Percentiles rank a stretch among this genome's conserved stretches.
Evolutionary conservation across 1,284 basidiomycete genomes (phyloP).

Genomic region (Athelia sp.): DNA sequence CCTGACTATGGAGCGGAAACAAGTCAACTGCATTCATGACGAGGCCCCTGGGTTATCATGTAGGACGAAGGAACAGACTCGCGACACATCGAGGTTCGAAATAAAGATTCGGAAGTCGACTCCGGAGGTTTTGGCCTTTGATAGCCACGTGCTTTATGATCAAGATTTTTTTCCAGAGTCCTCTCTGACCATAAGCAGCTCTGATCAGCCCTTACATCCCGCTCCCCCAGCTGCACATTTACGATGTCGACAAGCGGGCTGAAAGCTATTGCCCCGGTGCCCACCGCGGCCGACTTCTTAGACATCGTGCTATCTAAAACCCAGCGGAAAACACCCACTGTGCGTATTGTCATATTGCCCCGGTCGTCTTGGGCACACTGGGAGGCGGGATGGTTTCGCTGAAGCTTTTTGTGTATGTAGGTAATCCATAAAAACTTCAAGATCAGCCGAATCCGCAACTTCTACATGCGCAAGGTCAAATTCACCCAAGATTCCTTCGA

Average conservation of each 20-base stretch:
- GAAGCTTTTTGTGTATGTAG: conserved; percentile 27
- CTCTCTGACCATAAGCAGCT: background rate
- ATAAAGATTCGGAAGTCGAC: no score
- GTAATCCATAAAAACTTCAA: conserved; percentile 99
- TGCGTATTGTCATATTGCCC: conserved; percentile 27
- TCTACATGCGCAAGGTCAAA: conserved; percentile 99
- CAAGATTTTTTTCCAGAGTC: no score
- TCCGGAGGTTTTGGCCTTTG: no score
- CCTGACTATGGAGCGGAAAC: no score
- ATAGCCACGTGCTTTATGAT: no score
- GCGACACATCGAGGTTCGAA: no score
- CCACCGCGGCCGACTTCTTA: conserved; percentile 91
- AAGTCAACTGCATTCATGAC: no score
- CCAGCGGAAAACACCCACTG: conserved; percentile 95
- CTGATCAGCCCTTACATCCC: background rate
- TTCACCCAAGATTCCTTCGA: conserved; percentile 98
- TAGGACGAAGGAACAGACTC: no score
- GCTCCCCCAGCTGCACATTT: background rate
- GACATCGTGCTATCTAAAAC: conserved; percentile 95
- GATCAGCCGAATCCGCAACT: conserved; percentile 90
- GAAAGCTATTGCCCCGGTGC: conserved; percentile 96
- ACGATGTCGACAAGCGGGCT: conserved; percentile 83
- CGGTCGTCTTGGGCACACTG: background rate
- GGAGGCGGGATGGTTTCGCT: background rate
- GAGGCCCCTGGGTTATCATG: no score